Percentiles rank a stretch among this genome's conserved stretches.
Conservation (phyloP, 2,329 filamentous ascomycete genomes). For the Blastomyces emzantsi region DNA sequence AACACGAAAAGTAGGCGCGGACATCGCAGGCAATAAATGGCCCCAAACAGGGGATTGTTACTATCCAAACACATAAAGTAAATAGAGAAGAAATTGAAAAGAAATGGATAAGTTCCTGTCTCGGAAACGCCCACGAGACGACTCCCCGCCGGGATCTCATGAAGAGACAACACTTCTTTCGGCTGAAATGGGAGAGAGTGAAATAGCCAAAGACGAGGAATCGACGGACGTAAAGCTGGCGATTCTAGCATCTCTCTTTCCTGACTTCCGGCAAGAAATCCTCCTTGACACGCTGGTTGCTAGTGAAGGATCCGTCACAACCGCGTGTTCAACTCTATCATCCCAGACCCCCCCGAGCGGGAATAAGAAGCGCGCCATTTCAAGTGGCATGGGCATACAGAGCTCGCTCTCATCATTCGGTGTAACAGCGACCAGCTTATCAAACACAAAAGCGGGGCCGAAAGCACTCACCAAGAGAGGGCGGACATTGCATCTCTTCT, state of each 20-base stretch:
- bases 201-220: slow-evolving; percentile 33
- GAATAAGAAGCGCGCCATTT: slow-evolving; percentile 31
- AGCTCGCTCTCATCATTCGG: slow-evolving; percentile 48
- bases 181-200: not conserved
- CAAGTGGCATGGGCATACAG: slow-evolving; percentile 46
- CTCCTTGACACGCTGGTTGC: slow-evolving; percentile 72
- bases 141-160: slow-evolving; percentile 13
- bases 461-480: slow-evolving; percentile 55
- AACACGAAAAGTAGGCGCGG: not conserved
- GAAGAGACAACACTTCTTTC: slow-evolving; percentile 4
- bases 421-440: not conserved
- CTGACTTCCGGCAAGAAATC: slow-evolving; percentile 52
- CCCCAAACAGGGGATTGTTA: slow-evolving; percentile 16
- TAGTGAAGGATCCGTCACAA: slow-evolving; percentile 65
- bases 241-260: slow-evolving; percentile 67
- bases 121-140: slow-evolving; percentile 27
- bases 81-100: slow-evolving; percentile 16
- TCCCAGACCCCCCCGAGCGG: slow-evolving; percentile 17
- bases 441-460: not conserved
- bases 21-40: slow-evolving; percentile 14
- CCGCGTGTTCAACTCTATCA: slow-evolving; percentile 51
- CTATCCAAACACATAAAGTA: slow-evolving; percentile 18
- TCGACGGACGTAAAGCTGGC: slow-evolving; percentile 87
- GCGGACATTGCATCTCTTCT: slow-evolving; percentile 72
- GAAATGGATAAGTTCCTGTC: slow-evolving; percentile 36